Base-by-base conservation (phyloP, 2,329 filamentous ascomycete species). In the Aureobasidium lini region DNA sequence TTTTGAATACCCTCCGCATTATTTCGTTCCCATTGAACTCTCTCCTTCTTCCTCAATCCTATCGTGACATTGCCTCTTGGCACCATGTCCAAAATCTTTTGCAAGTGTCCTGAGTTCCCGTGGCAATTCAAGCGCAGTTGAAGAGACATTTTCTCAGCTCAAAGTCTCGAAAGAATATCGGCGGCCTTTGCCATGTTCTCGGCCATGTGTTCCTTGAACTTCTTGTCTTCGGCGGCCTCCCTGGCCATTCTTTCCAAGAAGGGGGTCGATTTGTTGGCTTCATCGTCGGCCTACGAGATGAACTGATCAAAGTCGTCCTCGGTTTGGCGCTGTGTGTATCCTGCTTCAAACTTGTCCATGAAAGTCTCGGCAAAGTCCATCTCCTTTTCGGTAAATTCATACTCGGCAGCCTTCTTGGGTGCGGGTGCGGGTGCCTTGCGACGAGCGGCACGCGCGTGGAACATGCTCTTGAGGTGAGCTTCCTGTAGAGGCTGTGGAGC, bases 401-500 rank as follows among this genome's bases (percentile, higher is more conserved):
- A 8, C 31, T 18, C 3, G 32, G 36, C 13, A 3, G 18, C 23
- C 10, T 37, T 32, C 60, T 57, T 53, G 10, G 39, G 23, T 42
- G 18, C 57, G 29, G 15, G 42, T 57, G 6, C 36, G 47, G 29
- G 29, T 29, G 34, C 42, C 42, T 56, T 42, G 42, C 44, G 40
- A 18, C 59, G 54, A 31, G 43, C 18, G 5, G 5, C 18, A 15
- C 36, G 34, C 13, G 57, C 53, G 46, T 57, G 42, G 58, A 52
- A 42, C 53, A 44, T 46, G 50, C 48, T 23, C 59, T 60, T n/a
- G 60, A 65, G 16, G 49, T 61, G 3, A 74, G 75, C 15, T 78
- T 73, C 7, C 81, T 64, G 6, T 0, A 42, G 44, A 78, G 68
- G 29, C 73, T 75, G 50, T 81, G 70, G 31, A 76, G 72, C 3